These are phyloP conservation scores for Floccularia luteovirens DNA, from an alignment of 768 basidiomycete genomes.

Conservation along the genomic window DNA sequence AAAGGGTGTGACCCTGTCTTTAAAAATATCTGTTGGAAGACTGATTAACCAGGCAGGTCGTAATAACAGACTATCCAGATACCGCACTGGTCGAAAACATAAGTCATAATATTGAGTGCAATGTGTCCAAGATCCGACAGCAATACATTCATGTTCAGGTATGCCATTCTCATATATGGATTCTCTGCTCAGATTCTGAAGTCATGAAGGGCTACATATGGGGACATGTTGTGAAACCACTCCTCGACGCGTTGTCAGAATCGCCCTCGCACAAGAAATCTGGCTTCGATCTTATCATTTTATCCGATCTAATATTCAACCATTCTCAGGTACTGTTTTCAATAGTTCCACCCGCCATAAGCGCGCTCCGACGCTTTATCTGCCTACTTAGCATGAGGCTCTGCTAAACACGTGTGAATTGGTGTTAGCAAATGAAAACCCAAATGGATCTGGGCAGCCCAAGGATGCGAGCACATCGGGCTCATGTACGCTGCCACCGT, in stretches of 20 bases:
- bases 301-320: conserved; percentile 93
- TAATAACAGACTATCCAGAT: conserved; percentile 94
- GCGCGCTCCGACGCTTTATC: not conserved
- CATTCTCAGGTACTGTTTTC: conserved; percentile 67
- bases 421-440: conserved; percentile 18
- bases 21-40: not conserved
- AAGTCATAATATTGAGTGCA: conserved; percentile 53
- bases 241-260: conserved; percentile 26
- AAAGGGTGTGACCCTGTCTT: conserved; percentile 37
- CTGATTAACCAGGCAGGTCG: conserved; percentile 37
- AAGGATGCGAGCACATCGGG: not conserved
- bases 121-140: conserved; percentile 33
- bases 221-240: conserved; percentile 49
- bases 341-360: not conserved
- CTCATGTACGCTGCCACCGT: conserved; percentile 11
- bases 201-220: conserved; percentile 64
- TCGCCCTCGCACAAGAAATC: conserved; percentile 4
- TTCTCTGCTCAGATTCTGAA: conserved; percentile 12
- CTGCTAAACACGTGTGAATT: conserved; percentile 67
- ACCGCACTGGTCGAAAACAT: conserved; percentile 68
- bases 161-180: conserved; percentile 1
- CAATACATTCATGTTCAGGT: conserved; percentile 24
- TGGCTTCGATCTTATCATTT: conserved; percentile 72
- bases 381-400: conserved; percentile 58
- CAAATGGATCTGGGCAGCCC: not conserved